phyloP scores from a whole-genome alignment of 2,329 filamentous ascomycete species.

The Saccharata proteae region DNA sequence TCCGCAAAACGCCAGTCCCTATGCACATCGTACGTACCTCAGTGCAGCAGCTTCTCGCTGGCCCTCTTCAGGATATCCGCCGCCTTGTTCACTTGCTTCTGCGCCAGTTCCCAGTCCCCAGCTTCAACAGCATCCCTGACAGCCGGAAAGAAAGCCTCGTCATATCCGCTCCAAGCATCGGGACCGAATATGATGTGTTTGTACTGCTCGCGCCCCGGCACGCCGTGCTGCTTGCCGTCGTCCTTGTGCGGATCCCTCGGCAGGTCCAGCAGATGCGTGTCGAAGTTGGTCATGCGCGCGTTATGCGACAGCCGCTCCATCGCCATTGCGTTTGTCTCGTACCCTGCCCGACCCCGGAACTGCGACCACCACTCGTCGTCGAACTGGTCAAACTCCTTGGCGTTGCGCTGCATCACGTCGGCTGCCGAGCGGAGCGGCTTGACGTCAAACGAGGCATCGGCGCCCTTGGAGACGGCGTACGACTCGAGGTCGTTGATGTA shows the following conservation, averaged over 20 bases:
- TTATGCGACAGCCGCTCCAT: constrained; percentile 65
- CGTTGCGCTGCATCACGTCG: constrained; percentile 45
- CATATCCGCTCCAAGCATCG: constrained; percentile 59
- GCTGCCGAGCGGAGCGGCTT: constrained; percentile 52
- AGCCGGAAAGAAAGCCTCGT: constrained; percentile 64
- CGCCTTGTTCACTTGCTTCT: constrained; percentile 57
- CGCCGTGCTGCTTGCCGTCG: constrained; percentile 37
- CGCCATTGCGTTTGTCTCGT: constrained; percentile 59
- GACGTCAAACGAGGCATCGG: constrained; percentile 36
- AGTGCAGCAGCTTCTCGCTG: constrained; percentile 8
- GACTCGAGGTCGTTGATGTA: constrained; percentile 57
- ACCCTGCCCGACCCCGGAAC: constrained; percentile 34
- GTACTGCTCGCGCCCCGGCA: constrained; percentile 81
- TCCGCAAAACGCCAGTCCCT: too few relatives aligned
- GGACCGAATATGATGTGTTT: constrained; percentile 88
- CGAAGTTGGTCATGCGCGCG: constrained; percentile 65
- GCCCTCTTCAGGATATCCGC: constrained; percentile 55
- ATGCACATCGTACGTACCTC: too few relatives aligned
- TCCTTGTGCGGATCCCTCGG: constrained; percentile 28
- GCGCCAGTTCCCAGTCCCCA: constrained; percentile 57
- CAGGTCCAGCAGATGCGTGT: constrained; percentile 70
- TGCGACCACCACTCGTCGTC: constrained; percentile 60
- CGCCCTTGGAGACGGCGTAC: constrained; percentile 48
- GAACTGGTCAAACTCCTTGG: constrained; percentile 60
- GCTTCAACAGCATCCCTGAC: constrained; percentile 68